Base-by-base conservation (phyloP, 352 stramenopile genomes). In the Globisporangium nagaii region DNA sequence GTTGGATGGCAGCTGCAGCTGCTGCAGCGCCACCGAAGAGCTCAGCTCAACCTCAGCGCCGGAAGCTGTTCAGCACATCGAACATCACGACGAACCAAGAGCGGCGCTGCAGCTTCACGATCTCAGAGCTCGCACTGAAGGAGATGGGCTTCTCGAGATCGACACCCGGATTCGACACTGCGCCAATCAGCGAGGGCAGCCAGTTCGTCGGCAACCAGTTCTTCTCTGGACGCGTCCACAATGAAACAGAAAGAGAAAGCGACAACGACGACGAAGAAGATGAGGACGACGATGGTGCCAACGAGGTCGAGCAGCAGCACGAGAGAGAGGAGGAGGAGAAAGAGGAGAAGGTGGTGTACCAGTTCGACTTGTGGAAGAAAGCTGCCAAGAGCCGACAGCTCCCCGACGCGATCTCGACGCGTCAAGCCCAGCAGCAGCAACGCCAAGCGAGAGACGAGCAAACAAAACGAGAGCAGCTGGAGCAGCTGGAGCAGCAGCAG, bases 341-440 rank as follows among this genome's bases (percentile, higher is more conserved):
- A 3, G 43, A 79, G 36, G 53, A 60, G 20, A 71, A 75, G 17
- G 52, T 59, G 0, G 62, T 84, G 13, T 76, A 75, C 17, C 64
- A 58, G 20, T 90, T 90, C 55, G 68, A 67, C 8, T 53, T 90
- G 4, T 90, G 79, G 76, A 80, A 73, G 17, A 80, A 78, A 41
- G 79, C 76, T 0, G 41, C 58, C 27, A 69, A 72, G 42, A 76
- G 60, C 40, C 67, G 65, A 49, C 35, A 53, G 7, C 63, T 89
- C 11, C 70, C 71, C 0, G 65, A 76, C 20, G 79, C 79, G 1
- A 84, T 87, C 30, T 73, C 81, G 4, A 65, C 43, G 4, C 55
- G 47, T n/a, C 43, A 49, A n/a, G 25, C 43, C 1, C 22, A 47
- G 15, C 41, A 46, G 10, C n/a, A 13, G 6, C 24, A 36, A 0